Evolutionary conservation across 345 rosid genomes (phyloP), one percentile per base, ranked within the genome.

Genomic region (Mercurialis annua): DNA sequence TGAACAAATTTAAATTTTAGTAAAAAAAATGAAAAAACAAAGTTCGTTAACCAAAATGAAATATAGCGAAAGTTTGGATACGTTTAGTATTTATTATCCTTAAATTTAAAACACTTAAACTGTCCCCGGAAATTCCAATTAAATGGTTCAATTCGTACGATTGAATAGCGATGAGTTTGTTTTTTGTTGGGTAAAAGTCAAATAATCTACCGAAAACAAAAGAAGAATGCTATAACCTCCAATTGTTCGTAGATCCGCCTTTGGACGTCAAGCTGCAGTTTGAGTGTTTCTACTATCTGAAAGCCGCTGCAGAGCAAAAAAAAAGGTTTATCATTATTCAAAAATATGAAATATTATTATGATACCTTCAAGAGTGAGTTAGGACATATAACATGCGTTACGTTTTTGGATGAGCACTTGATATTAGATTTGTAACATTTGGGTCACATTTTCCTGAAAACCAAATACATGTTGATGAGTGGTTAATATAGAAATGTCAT

Each of bases 261-360:
- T 20, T 73, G 83, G 23, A 80, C 73, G 12, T 73, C 80, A 18
- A 76, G 71, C 40, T 80, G 83, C 56, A 73, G 40, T 21, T 49
- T 66, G 43, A 71, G 51, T 49, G 81, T 64, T 67, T 76, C 78
- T 23, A 64, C 61, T 38, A 77, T 59, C 30, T 72, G 70, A 24
- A 54, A 7, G 47, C 74, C 65, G 53, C 77, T 68, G 68, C n/a
- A 49, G 38, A 54, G 54, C 30, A 57, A 56, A 18, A 18, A 40
- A 40, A 8, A 36, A 36, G 54, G 4, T 21, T 24, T 51, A 7
- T 24, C 11, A 7, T 49, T 7, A 21, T 51, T 2, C 29, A 6
- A 21, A 8, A 51, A 21, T 10, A 21, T 15, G 2, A 51, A 51
- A 9, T 49, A 2, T 1, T 49, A 23, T 5, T n/a, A 40, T 40